Conservation (phyloP, 2,329 filamentous ascomycete species). For the Aspergillus tamarii region DNA sequence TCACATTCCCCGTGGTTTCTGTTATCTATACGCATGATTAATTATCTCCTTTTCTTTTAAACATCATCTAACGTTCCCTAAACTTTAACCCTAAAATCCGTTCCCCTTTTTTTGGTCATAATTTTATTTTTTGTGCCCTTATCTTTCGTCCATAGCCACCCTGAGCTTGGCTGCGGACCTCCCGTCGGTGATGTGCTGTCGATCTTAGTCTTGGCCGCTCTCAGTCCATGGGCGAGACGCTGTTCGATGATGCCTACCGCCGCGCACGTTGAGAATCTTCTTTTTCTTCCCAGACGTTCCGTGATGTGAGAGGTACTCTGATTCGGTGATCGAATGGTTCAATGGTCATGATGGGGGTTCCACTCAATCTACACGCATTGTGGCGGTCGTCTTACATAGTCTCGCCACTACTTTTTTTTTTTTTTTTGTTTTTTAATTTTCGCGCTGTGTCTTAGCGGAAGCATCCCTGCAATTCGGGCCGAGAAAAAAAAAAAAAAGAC, state of each 20-base stretch:
- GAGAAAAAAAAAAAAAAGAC: too few relatives aligned
- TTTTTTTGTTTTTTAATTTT: not conserved
- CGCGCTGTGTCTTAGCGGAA: not conserved
- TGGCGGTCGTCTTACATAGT: not conserved
- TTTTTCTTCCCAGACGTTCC: constrained; percentile 10
- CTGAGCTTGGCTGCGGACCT: constrained; percentile 37
- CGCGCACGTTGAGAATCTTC: constrained; percentile 18
- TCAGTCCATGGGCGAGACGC: constrained; percentile 17
- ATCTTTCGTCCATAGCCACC: constrained; percentile 26
- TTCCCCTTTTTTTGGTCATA: not conserved
- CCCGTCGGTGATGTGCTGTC: constrained; percentile 31
- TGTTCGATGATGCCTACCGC: constrained; percentile 13
- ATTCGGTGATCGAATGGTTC: constrained; percentile 1
- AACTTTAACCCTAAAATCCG: constrained; percentile 3
- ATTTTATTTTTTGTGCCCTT: not conserved
- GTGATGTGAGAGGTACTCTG: not conserved
- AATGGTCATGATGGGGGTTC: not conserved
- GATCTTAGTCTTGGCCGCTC: constrained; percentile 34
- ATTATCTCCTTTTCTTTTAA: not conserved
- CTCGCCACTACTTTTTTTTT: not conserved
- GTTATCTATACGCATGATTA: constrained; percentile 8
- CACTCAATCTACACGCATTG: not conserved
- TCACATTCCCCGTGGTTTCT: not conserved
- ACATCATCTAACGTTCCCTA: not conserved
- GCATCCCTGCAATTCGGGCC: not conserved